phyloP scores from a whole-genome alignment of 805 yeast species.

The Huiozyma sinensis region DNA sequence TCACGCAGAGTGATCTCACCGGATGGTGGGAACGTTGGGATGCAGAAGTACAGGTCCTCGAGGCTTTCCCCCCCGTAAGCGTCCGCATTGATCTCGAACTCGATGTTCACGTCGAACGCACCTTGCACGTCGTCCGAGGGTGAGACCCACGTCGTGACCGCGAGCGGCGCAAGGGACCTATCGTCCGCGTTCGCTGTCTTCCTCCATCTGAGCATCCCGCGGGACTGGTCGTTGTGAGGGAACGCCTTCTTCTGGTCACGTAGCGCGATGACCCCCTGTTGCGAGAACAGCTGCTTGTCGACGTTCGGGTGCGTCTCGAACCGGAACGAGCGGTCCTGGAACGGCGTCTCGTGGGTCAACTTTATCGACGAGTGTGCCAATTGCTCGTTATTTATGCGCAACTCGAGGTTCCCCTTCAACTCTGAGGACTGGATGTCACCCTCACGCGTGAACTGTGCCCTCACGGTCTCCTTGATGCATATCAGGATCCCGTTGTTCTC shows the following conservation, averaged over 20 bases:
- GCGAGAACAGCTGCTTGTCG: constrained; percentile 60
- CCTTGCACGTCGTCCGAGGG: constrained; percentile 44
- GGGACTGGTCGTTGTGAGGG: constrained; percentile 83
- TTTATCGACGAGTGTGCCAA: constrained; percentile 57
- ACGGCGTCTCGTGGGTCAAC: constrained; percentile 36
- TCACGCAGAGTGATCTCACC: constrained; percentile 39
- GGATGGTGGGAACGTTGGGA: constrained; percentile 57
- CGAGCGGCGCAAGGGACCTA: constrained; percentile 47
- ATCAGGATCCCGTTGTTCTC: constrained; percentile 71
- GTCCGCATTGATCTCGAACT: constrained; percentile 60
- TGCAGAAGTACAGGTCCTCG: constrained; percentile 40
- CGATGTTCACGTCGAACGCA: constrained; percentile 67
- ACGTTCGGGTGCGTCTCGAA: constrained; percentile 96
- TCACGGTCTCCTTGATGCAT: constrained; percentile 63
- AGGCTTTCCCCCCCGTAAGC: constrained; percentile 30
- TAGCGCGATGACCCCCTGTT: constrained; percentile 50
- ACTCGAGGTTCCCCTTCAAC: constrained; percentile 81
- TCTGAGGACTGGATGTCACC: constrained; percentile 65
- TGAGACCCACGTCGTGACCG: constrained; percentile 77
- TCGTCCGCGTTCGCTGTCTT: constrained; percentile 55
- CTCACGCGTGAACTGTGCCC: constrained; percentile 73
- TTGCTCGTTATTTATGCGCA: constrained; percentile 71
- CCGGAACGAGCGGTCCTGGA: constrained; percentile 40
- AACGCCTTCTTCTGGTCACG: constrained; percentile 71
- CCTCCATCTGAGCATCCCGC: constrained; percentile 92